A percentile compares a stretch with the other conserved stretches of the same genome.
Evolutionary conservation across 495 filamentous ascomycete species (phyloP).

Genomic region (Annulohypoxylon nitens): DNA sequence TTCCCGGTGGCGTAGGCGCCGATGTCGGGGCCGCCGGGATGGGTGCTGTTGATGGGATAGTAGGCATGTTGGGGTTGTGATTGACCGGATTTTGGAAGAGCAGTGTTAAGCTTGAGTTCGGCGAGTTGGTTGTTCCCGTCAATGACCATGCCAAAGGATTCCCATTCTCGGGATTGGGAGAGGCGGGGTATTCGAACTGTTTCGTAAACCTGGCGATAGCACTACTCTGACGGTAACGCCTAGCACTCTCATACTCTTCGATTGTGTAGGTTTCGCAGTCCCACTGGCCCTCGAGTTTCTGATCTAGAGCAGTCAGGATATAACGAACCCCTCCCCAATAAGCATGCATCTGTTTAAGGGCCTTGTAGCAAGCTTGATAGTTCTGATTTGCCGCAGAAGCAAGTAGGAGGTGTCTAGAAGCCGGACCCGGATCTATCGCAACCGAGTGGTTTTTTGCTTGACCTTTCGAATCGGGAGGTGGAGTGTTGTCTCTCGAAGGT

Average conservation of each 20-base stretch:
- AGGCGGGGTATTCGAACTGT: slow-evolving; percentile 50
- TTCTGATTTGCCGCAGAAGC: slow-evolving; percentile 82
- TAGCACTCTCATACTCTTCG: slow-evolving; percentile 80
- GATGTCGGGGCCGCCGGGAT: slow-evolving; percentile 48
- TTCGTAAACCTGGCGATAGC: slow-evolving; percentile 50
- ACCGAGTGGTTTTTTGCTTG: slow-evolving; percentile 34
- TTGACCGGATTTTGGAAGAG: slow-evolving; percentile 69
- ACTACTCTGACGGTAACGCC: slow-evolving; percentile 67
- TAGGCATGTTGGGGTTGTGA: slow-evolving; percentile 17
- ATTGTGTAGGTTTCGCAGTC: slow-evolving; percentile 82
- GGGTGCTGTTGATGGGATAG: slow-evolving; percentile 28
- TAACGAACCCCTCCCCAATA: slow-evolving; percentile 91
- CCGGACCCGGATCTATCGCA: slow-evolving; percentile 60
- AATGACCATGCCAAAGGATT: slow-evolving; percentile 80
- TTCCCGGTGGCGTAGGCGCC: slow-evolving; percentile 61
- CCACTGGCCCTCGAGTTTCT: slow-evolving; percentile 85
- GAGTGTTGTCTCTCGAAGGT: slow-evolving; percentile 65
- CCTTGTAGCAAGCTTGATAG: slow-evolving; percentile 85
- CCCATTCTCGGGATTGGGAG: slow-evolving; percentile 53
- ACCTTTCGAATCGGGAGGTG: slow-evolving; percentile 49
- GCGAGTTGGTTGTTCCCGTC: slow-evolving; percentile 84
- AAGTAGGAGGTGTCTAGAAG: slow-evolving; percentile 77
- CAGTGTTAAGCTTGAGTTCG: slow-evolving; percentile 80
- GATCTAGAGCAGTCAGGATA: slow-evolving; percentile 86
- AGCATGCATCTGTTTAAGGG: slow-evolving; percentile 77